Conservation (phyloP, 768 basidiomycete species). For the Tremella fuciformis region DNA sequence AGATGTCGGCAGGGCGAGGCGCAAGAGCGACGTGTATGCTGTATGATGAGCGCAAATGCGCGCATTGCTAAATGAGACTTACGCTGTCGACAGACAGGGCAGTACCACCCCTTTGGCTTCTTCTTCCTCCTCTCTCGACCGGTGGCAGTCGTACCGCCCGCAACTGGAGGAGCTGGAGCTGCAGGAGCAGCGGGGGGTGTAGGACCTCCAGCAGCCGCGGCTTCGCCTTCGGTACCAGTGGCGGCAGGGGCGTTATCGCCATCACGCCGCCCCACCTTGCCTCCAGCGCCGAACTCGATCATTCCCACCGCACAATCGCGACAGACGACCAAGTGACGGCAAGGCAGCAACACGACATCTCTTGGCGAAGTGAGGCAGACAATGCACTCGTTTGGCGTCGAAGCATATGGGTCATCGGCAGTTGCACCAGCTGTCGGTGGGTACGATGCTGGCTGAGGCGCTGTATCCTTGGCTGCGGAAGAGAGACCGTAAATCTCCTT, state of each 20-base stretch:
- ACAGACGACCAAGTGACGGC: slow-evolving; percentile 90
- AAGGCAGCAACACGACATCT: slow-evolving; percentile 89
- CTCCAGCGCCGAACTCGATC: slow-evolving; percentile 95
- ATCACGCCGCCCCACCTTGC: slow-evolving; percentile 60
- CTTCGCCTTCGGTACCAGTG: slow-evolving; percentile 36
- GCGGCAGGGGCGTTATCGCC: slow-evolving; percentile 56
- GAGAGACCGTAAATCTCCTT: slow-evolving; percentile 93
- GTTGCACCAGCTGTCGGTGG: slow-evolving; percentile 47
- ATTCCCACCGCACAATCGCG: slow-evolving; percentile 93
- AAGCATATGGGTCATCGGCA: slow-evolving; percentile 63
- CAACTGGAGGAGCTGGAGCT: slow-evolving; percentile 35
- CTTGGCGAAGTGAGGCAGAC: slow-evolving; percentile 82
- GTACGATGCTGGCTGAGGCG: slow-evolving; percentile 50
- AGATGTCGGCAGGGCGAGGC: slow-evolving; percentile 61
- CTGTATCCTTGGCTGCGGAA: slow-evolving; percentile 50
- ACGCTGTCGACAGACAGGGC: slow-evolving; percentile 94
- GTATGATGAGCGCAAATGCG: slow-evolving; percentile 5
- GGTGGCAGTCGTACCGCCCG: slow-evolving; percentile 46
- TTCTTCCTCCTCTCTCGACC: slow-evolving; percentile 69
- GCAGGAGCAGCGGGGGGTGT: slow-evolving; percentile 28
- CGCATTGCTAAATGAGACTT: too few relatives aligned
- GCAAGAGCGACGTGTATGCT: slow-evolving; percentile 85
- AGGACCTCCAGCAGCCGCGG: slow-evolving; percentile 44
- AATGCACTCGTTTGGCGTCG: slow-evolving; percentile 67
- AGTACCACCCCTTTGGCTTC: slow-evolving; percentile 96